These are phyloP conservation scores for Agaricus subrufescens DNA, from an alignment of 768 basidiomycete species.

Conservation along the genomic window DNA sequence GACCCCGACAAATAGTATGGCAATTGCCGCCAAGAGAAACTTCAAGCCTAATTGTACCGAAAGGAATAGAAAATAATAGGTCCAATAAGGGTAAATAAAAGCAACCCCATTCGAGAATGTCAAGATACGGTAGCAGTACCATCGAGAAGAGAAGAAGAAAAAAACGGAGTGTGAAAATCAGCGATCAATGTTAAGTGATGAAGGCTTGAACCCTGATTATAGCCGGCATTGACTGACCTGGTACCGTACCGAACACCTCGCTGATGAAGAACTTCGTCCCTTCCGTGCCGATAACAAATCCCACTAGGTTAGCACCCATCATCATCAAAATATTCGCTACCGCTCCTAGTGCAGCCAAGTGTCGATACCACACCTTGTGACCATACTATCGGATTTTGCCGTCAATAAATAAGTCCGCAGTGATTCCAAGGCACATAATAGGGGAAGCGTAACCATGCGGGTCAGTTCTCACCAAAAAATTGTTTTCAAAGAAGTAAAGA, in stretches of 20 bases:
- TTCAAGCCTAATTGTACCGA: constrained; percentile 41
- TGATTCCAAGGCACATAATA: neutral
- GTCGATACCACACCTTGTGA: constrained; percentile 73
- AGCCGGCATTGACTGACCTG: constrained; percentile 41
- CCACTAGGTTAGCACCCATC: constrained; percentile 91
- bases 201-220: neutral
- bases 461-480: too few relatives aligned
- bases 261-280: constrained; percentile 64
- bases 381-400: constrained; percentile 51
- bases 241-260: constrained; percentile 57
- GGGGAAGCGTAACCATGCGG: too few relatives aligned
- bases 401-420: neutral
- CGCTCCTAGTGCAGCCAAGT: constrained; percentile 76
- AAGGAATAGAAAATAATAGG: too few relatives aligned
- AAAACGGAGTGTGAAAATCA: neutral
- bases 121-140: neutral
- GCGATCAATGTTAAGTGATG: neutral
- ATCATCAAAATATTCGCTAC: constrained; percentile 83
- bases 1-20: constrained; percentile 70
- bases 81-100: too few relatives aligned
- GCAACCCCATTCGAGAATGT: neutral
- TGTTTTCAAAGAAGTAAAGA: neutral
- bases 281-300: constrained; percentile 88
- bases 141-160: neutral
- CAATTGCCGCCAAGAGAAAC: constrained; percentile 59